Percentiles rank a stretch among this genome's conserved stretches.
Evolutionary conservation across 73 alveolate species (phyloP).

Genomic region (Paramecium primaurelia): DNA sequence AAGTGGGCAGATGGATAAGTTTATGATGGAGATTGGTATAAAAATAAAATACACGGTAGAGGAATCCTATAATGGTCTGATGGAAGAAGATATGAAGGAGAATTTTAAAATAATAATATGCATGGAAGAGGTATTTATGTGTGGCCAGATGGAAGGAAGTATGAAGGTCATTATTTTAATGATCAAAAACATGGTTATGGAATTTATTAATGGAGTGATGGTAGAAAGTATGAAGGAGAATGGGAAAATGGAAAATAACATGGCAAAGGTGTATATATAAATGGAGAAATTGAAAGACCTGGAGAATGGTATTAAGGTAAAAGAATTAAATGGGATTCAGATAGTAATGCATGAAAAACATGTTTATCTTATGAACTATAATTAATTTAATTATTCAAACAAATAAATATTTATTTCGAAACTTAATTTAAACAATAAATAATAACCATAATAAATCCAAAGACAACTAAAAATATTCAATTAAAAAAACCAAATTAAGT

Average conservation of each 20-base stretch:
- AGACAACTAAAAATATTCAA: neutral
- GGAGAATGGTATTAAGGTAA: neutral
- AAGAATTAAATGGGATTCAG: conserved; percentile 6
- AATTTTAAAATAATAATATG: conserved; percentile 54
- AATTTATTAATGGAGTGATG: conserved; percentile 49
- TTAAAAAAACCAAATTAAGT: too few relatives aligned
- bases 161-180: conserved; percentile 77
- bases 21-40: conserved; percentile 85
- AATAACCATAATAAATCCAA: neutral
- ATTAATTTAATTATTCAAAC: neutral
- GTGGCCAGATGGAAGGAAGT: conserved; percentile 74
- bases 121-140: conserved; percentile 66
- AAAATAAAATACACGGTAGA: conserved; percentile 66
- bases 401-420: neutral
- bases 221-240: conserved; percentile 36
- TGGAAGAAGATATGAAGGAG: conserved; percentile 62
- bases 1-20: conserved; percentile 77
- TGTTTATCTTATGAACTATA: neutral
- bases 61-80: conserved; percentile 67
- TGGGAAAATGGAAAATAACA: conserved; percentile 63
- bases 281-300: neutral
- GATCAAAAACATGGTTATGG: conserved; percentile 81
- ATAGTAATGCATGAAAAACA: neutral
- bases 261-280: conserved; percentile 56
- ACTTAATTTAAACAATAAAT: neutral